Conservation (phyloP, 768 basidiomycete genomes). For the Tephrocybe sp. region DNA sequence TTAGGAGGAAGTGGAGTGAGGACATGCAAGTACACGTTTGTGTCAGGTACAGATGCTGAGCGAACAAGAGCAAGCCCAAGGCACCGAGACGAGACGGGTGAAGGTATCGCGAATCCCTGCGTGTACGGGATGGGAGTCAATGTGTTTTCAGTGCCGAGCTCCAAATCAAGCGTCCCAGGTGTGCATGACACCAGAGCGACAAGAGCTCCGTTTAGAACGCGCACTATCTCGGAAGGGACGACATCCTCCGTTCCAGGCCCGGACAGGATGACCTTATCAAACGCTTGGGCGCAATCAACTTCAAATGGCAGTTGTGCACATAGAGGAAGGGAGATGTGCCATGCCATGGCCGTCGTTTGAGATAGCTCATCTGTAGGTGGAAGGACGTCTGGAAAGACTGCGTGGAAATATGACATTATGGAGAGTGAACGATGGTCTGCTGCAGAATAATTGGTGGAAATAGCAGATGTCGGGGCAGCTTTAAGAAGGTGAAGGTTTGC, state of each 20-base stretch:
- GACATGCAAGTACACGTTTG: constrained; percentile 64
- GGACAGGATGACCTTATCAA: constrained; percentile 63
- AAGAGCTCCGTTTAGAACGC: constrained; percentile 77
- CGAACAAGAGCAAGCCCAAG: constrained; percentile 80
- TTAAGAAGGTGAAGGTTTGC: constrained; percentile 41
- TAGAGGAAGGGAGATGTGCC: constrained; percentile 71
- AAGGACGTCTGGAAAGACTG: constrained; percentile 26
- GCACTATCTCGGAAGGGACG: constrained; percentile 58
- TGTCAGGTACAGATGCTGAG: constrained; percentile 31
- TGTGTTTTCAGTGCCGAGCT: constrained; percentile 3
- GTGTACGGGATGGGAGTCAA: constrained; percentile 48
- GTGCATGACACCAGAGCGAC: constrained; percentile 70
- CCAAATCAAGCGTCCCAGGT: constrained; percentile 34
- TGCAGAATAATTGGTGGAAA: constrained; percentile 44
- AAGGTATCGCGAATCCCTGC: constrained; percentile 51
- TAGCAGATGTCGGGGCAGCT: constrained; percentile 38
- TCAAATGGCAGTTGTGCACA: constrained; percentile 71
- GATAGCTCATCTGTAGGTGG: constrained; percentile 19
- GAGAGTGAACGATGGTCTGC: constrained; percentile 71
- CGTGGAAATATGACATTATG: constrained; percentile 79
- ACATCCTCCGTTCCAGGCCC: constrained; percentile 84
- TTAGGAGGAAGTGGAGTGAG: constrained; percentile 69
- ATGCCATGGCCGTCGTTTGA: constrained; percentile 41
- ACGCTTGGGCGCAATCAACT: constrained; percentile 51
- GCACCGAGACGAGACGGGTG: constrained; percentile 60